These are phyloP conservation scores for Croton setiger DNA, from an alignment of 441 rosid species.

Conservation along the genomic window DNA sequence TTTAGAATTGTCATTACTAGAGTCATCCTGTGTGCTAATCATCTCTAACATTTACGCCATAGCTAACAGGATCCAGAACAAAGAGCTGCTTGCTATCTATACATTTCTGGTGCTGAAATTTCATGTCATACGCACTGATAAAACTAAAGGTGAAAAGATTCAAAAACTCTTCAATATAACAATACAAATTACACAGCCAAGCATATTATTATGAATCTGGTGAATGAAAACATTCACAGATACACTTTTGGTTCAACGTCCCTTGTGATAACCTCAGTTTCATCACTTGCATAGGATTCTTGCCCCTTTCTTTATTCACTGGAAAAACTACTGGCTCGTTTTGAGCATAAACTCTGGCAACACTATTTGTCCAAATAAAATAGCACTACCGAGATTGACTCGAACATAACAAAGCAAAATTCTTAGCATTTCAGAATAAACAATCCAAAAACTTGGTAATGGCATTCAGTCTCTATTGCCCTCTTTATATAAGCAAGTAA, in stretches of 20 bases:
- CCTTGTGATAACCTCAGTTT: background rate
- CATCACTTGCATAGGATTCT: background rate
- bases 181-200: background rate
- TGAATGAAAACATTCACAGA: background rate
- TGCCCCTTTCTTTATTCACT: background rate
- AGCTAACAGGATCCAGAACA: background rate
- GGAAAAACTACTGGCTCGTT: background rate
- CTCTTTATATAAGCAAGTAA: background rate
- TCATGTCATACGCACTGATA: background rate
- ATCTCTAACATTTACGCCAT: background rate
- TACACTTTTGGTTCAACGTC: background rate
- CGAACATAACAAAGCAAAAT: background rate
- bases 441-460: background rate
- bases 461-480: background rate
- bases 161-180: background rate
- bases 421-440: background rate
- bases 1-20: background rate
- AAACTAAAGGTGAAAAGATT: background rate
- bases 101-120: background rate
- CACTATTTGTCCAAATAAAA: background rate
- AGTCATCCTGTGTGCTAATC: background rate
- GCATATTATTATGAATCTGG: background rate
- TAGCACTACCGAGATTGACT: background rate
- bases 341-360: background rate
- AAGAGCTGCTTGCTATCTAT: background rate